These are phyloP conservation scores for Glonium stellatum DNA, from an alignment of 495 filamentous ascomycete species.

Conservation along the genomic window DNA sequence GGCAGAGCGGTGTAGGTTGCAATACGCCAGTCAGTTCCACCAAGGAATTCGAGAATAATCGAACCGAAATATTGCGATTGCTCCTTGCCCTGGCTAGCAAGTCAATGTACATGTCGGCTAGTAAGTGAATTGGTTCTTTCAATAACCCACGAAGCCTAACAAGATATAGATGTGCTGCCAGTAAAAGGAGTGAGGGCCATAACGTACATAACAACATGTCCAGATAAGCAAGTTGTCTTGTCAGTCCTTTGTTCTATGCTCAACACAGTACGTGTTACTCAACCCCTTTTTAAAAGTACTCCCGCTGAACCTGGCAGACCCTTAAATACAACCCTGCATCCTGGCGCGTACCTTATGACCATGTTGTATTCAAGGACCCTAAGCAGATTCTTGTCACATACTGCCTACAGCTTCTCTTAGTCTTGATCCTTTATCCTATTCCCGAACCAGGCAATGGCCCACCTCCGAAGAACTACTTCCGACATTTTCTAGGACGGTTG, in stretches of 20 bases:
- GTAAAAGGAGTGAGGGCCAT: constrained; percentile 80
- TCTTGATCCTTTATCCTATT: constrained; percentile 81
- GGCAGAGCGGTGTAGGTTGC: constrained; percentile 96
- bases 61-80: constrained; percentile 81
- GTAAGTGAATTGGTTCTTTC: constrained; percentile 35
- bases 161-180: constrained; percentile 56
- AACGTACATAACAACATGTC: constrained; percentile 79
- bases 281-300: background rate
- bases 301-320: constrained; percentile 47
- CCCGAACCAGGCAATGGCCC: constrained; percentile 60
- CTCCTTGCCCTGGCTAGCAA: constrained; percentile 80
- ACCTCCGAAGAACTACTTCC: constrained; percentile 80
- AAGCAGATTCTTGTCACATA: constrained; percentile 88
- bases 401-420: constrained; percentile 83
- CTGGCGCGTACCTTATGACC: constrained; percentile 93
- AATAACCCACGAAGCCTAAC: constrained; percentile 7
- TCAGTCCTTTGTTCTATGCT: constrained; percentile 85
- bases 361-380: constrained; percentile 88
- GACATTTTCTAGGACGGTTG: constrained; percentile 83
- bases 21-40: constrained; percentile 81
- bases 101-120: constrained; percentile 86
- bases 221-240: constrained; percentile 86
- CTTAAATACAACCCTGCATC: constrained; percentile 94
- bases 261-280: constrained; percentile 68
- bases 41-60: constrained; percentile 85